These are phyloP conservation scores for Penicillium sp. DNA, from an alignment of 2,329 filamentous ascomycete genomes.

Conservation along the genomic window DNA sequence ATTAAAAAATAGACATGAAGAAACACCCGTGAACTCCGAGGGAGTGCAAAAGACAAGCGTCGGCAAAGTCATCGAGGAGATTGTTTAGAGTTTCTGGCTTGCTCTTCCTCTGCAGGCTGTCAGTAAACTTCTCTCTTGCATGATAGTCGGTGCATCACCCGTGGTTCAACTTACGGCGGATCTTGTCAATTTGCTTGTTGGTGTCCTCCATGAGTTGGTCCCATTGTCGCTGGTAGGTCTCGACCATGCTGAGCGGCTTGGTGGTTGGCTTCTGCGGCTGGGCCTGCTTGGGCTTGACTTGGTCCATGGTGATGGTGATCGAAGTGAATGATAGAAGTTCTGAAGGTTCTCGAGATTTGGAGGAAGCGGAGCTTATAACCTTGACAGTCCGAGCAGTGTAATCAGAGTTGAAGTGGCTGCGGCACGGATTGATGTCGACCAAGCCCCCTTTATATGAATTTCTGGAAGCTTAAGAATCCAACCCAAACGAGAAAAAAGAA, in stretches of 20 bases:
- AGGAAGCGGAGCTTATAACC: neutral
- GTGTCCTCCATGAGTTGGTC: slow-evolving; percentile 18
- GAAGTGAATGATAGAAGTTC: neutral
- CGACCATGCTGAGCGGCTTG: slow-evolving; percentile 13
- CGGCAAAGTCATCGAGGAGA: slow-evolving; percentile 4
- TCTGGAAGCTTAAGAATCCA: neutral
- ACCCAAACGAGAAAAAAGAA: neutral
- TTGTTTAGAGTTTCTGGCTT: slow-evolving; percentile 6
- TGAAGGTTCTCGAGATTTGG: neutral
- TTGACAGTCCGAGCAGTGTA: neutral
- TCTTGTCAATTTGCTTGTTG: slow-evolving; percentile 15
- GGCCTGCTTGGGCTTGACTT: slow-evolving; percentile 7
- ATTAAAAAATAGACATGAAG: neutral
- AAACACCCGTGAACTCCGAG: neutral
- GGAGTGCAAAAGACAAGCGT: neutral
- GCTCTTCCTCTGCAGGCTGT: slow-evolving; percentile 17
- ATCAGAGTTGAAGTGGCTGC: neutral
- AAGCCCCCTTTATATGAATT: slow-evolving; percentile 8
- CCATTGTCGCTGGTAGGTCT: slow-evolving; percentile 18
- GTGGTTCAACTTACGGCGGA: slow-evolving; percentile 11
- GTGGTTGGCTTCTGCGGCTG: slow-evolving; percentile 1
- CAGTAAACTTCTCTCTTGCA: slow-evolving; percentile 7
- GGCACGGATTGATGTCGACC: neutral
- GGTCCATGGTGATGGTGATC: slow-evolving; percentile 5
- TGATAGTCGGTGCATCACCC: neutral